Evolutionary conservation across 495 filamentous ascomycete genomes (phyloP).

Genomic region (Ramalina intermedia): DNA sequence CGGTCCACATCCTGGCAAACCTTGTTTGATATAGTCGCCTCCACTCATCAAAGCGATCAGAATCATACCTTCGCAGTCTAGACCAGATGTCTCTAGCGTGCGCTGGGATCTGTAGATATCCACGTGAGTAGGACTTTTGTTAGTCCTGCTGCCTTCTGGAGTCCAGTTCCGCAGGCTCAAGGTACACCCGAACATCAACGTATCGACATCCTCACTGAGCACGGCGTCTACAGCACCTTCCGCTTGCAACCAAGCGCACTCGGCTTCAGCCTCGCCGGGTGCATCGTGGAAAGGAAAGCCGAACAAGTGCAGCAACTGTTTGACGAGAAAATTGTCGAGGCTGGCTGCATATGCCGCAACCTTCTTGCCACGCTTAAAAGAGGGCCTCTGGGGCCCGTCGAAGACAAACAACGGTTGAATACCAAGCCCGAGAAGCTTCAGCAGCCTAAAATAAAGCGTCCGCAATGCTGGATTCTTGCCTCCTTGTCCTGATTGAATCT

Average conservation of each 20-base stretch:
- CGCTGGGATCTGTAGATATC: constrained; percentile 53
- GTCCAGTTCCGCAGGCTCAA: constrained; percentile 73
- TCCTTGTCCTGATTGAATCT: constrained; percentile 72
- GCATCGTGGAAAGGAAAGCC: constrained; percentile 75
- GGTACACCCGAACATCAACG: constrained; percentile 89
- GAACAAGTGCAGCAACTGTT: constrained; percentile 71
- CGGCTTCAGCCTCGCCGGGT: constrained; percentile 92
- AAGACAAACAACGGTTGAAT: constrained; percentile 92
- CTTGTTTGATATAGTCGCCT: constrained; percentile 85
- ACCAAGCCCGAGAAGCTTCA: constrained; percentile 63
- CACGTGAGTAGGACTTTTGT: constrained; percentile 70
- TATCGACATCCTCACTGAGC: constrained; percentile 93
- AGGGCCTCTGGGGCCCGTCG: constrained; percentile 79
- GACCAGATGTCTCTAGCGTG: constrained; percentile 34
- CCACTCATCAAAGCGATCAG: constrained; percentile 90
- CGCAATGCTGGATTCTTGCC: constrained; percentile 83
- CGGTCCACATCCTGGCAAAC: constrained; percentile 73
- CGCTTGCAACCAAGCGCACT: constrained; percentile 78
- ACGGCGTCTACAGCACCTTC: constrained; percentile 86
- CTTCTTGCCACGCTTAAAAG: constrained; percentile 74
- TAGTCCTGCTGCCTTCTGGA: constrained; percentile 45
- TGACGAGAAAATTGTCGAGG: constrained; percentile 37
- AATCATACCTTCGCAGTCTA: constrained; percentile 83
- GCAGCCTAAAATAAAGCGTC: constrained; percentile 82
- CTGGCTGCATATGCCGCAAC: constrained; percentile 30